These are phyloP conservation scores for Nigrograna mackinnonii DNA, from an alignment of 2,329 filamentous ascomycete genomes.

Conservation along the genomic window DNA sequence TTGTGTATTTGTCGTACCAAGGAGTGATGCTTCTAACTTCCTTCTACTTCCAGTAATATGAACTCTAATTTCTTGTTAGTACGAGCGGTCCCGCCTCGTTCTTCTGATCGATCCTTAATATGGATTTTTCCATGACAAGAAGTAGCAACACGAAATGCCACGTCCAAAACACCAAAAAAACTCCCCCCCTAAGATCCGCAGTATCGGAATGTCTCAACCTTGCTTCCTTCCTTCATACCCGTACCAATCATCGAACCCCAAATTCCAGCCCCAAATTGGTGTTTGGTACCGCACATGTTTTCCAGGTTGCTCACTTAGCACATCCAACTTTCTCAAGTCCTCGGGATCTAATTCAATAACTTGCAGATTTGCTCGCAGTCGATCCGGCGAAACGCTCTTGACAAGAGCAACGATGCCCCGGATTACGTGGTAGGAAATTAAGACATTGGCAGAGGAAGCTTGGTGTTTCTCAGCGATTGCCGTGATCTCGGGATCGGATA, in stretches of 20 bases:
- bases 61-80: too few species aligned
- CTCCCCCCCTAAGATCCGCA: too few species aligned
- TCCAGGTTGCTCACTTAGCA: conserved; percentile 5
- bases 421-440: neutral
- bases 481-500: neutral
- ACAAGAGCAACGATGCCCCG: neutral
- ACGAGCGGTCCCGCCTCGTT: too few species aligned
- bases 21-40: too few species aligned
- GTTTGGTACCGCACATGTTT: conserved; percentile 11
- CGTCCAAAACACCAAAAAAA: too few species aligned
- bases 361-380: neutral
- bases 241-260: conserved; percentile 15
- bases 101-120: too few species aligned
- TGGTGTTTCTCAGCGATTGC: neutral
- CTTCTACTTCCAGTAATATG: too few species aligned
- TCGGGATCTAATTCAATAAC: neutral
- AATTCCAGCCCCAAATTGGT: conserved; percentile 11
- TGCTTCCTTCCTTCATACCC: too few species aligned
- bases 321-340: neutral
- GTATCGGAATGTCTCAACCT: too few species aligned
- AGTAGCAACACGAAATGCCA: too few species aligned
- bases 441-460: neutral
- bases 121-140: too few species aligned
- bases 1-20: too few species aligned
- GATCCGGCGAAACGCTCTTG: neutral